Conservation (phyloP, 768 basidiomycete species). For the Coprinellus aureogranulatus region DNA sequence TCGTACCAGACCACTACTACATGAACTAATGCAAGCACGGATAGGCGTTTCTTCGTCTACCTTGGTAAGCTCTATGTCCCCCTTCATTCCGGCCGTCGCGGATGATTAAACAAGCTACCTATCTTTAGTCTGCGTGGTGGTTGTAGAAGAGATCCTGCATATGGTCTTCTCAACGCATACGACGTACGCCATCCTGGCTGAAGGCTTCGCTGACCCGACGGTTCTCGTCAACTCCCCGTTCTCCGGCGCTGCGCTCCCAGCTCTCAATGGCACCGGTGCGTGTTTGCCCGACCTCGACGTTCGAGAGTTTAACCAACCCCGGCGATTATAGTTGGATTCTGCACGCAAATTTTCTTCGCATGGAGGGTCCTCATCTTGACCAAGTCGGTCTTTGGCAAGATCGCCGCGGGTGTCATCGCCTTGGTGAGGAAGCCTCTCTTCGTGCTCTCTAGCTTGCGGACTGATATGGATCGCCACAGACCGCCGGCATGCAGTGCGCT, state of each 20-base stretch:
- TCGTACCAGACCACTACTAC: conserved; percentile 1
- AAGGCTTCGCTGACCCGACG: neutral
- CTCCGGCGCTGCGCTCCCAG: conserved; percentile 4
- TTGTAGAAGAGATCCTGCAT: neutral
- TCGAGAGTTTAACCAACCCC: neutral
- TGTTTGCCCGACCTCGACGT: neutral
- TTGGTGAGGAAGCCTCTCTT: neutral
- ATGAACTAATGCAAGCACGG: conserved; percentile 4
- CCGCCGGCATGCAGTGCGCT: neutral
- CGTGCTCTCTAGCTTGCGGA: neutral
- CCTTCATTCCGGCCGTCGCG: no score
- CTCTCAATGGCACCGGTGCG: conserved; percentile 1
- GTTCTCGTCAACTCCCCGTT: neutral
- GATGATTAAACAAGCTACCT: no score
- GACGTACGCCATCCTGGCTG: conserved; percentile 1
- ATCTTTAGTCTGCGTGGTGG: neutral
- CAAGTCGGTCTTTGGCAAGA: neutral
- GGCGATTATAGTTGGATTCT: neutral
- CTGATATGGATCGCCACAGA: neutral
- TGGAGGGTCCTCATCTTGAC: neutral
- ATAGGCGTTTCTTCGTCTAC: conserved; percentile 1
- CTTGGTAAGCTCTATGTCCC: neutral
- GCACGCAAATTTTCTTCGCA: conserved; percentile 4
- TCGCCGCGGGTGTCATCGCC: neutral
- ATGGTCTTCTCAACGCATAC: conserved; percentile 3